Conservation (phyloP, 1,284 basidiomycete genomes). For the Fistulina hepatica region DNA sequence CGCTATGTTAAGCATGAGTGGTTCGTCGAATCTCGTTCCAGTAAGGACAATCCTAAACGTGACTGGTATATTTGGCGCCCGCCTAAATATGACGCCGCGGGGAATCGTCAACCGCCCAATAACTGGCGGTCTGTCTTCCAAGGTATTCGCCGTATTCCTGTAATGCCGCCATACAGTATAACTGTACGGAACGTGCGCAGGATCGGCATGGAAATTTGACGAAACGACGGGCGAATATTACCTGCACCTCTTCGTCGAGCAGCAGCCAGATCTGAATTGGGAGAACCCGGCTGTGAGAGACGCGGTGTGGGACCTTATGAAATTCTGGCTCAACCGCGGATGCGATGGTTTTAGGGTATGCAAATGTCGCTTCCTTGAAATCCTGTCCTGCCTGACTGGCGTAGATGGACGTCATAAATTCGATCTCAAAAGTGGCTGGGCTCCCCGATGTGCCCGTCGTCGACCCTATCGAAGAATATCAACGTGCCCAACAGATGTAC, state of each 20-base stretch:
- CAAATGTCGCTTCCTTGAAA: background rate
- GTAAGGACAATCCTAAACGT: slow-evolving; percentile 48
- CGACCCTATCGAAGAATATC: slow-evolving; percentile 40
- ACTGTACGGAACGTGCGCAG: slow-evolving; percentile 23
- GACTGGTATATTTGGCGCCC: slow-evolving; percentile 73
- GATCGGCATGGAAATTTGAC: slow-evolving; percentile 67
- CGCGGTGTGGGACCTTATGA: slow-evolving; percentile 56
- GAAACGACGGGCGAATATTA: slow-evolving; percentile 63
- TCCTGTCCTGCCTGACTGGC: slow-evolving; percentile 1
- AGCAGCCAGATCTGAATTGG: slow-evolving; percentile 79
- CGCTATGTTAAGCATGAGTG: slow-evolving; percentile 46
- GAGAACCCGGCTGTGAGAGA: slow-evolving; percentile 52
- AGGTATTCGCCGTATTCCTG: slow-evolving; percentile 25
- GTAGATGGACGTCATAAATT: slow-evolving; percentile 62
- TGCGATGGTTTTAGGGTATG: slow-evolving; percentile 65
- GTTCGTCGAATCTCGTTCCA: slow-evolving; percentile 58
- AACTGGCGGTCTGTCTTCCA: slow-evolving; percentile 68
- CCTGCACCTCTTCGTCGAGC: slow-evolving; percentile 57
- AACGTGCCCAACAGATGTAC: slow-evolving; percentile 44
- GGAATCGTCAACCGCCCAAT: slow-evolving; percentile 50
- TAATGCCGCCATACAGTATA: too few relatives aligned
- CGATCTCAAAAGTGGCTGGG: slow-evolving; percentile 52
- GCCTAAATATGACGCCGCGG: slow-evolving; percentile 42
- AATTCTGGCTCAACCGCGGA: slow-evolving; percentile 66
- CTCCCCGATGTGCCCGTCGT: slow-evolving; percentile 55